Evolutionary conservation across 371 early-diverging fungal species (phyloP), one percentile per base, ranked within the genome.

Genomic region (Haplosporangium sp.): DNA sequence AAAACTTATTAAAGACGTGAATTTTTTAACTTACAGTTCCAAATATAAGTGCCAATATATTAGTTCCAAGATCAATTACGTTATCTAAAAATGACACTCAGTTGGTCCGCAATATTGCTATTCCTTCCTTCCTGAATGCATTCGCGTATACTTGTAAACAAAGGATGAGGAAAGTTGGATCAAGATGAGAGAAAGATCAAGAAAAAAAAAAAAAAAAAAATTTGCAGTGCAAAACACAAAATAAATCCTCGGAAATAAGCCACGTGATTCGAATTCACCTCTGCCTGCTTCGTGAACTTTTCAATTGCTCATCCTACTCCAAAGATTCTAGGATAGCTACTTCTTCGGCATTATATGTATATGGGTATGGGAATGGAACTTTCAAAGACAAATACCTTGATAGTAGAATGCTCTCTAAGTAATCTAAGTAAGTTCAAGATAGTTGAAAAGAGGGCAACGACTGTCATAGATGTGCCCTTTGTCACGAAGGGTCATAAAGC

Each of bases 151-250:
- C 38, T 35, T 37, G 39, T 39, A 39, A 40, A 19, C 4, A 2
- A 15, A 27, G 40, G 39, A 38, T 35, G 34, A 7, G 19, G 40
- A 19, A 15, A 15, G 38, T 15, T 35, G 40, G 60, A 40, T 15
- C 15, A n/a, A 15, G 5, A 17, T 10, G 7, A 35, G 35, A 39
- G 60, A 59, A 39, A 38, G 60, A 59, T 59, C 60, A 38, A 39
- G 15, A 15, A 27, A 27, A 27, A 27, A 27, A 15, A 27, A 27
- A 27, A 27, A 15, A 11, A n/a, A 39, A 58, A 59, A 59, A 59
- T 59, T 59, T 59, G 50, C 50, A 50, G 50, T n/a, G 50, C 50
- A 50, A 50, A 50, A 50, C n/a, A 50, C n/a, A 50, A 50, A 50
- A 27, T 27, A 27, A 27, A 27, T 27, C 27, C 27, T 27, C n/a